These are phyloP conservation scores for Calycina herbarum DNA, from an alignment of 2,329 filamentous ascomycete genomes.

Conservation along the genomic window DNA sequence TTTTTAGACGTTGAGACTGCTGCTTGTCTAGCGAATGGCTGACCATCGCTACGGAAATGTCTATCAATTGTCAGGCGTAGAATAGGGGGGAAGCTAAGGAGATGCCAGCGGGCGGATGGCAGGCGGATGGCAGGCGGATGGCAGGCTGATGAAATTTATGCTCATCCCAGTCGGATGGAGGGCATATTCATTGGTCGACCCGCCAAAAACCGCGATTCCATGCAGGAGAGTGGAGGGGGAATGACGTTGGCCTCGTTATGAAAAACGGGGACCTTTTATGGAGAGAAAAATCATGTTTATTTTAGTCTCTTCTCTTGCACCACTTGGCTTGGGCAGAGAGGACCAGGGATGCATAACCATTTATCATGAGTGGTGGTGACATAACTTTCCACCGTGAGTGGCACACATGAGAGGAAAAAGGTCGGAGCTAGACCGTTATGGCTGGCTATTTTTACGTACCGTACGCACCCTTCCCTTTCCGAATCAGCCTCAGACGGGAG, in stretches of 20 bases:
- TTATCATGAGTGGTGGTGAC: neutral
- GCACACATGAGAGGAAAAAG: neutral
- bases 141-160: too few species aligned
- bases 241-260: neutral
- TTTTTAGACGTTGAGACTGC: neutral
- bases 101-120: neutral
- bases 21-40: neutral
- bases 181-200: too few species aligned
- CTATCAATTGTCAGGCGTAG: neutral
- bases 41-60: neutral
- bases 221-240: neutral
- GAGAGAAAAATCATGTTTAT: neutral
- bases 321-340: neutral
- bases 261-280: neutral
- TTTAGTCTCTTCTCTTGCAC: neutral
- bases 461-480: neutral
- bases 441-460: neutral
- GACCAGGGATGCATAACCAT: neutral
- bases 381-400: neutral
- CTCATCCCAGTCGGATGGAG: too few species aligned
- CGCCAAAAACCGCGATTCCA: neutral
- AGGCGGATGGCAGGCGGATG: too few species aligned
- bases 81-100: neutral
- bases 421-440: neutral
- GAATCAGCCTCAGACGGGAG: neutral